Evolutionary conservation across 1,284 basidiomycete genomes (phyloP).

Genomic region (Fomitopsis schrenkii): DNA sequence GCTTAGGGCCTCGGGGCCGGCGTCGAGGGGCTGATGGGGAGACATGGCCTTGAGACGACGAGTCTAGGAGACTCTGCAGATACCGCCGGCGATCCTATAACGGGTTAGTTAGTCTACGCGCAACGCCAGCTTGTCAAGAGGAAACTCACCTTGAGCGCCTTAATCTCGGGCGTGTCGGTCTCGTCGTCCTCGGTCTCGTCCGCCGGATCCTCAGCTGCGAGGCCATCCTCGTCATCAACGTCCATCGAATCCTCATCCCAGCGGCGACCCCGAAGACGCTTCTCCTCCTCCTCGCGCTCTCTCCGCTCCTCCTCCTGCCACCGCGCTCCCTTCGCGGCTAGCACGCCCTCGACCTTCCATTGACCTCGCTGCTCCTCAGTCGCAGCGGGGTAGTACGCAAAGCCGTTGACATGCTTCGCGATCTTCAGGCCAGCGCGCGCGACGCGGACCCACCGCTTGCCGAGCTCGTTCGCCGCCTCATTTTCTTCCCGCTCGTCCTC

Average conservation of each 20-base stretch:
- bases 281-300: conserved; percentile 65
- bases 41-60: conserved; percentile 32
- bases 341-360: conserved; percentile 65
- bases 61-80: conserved; percentile 53
- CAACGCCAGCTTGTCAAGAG: conserved; percentile 2
- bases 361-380: conserved; percentile 46
- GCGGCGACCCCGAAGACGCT: conserved; percentile 50
- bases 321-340: conserved; percentile 64
- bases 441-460: conserved; percentile 71
- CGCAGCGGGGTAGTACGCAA: conserved; percentile 43
- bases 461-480: conserved; percentile 22
- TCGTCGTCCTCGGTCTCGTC: conserved; percentile 56
- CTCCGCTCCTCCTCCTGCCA: conserved; percentile 70
- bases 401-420: conserved; percentile 70
- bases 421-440: conserved; percentile 71
- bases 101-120: conserved; percentile 6
- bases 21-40: conserved; percentile 27
- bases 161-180: conserved; percentile 70
- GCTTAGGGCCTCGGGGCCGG: conserved; percentile 32
- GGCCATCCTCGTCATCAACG: conserved; percentile 50
- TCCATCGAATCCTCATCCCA: conserved; percentile 68
- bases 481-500: conserved; percentile 69
- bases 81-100: conserved; percentile 63
- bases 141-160: conserved; percentile 64
- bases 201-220: conserved; percentile 32